phyloP scores from a whole-genome alignment of 1,139 yeast genomes.

The Williopsis jadinii region DNA sequence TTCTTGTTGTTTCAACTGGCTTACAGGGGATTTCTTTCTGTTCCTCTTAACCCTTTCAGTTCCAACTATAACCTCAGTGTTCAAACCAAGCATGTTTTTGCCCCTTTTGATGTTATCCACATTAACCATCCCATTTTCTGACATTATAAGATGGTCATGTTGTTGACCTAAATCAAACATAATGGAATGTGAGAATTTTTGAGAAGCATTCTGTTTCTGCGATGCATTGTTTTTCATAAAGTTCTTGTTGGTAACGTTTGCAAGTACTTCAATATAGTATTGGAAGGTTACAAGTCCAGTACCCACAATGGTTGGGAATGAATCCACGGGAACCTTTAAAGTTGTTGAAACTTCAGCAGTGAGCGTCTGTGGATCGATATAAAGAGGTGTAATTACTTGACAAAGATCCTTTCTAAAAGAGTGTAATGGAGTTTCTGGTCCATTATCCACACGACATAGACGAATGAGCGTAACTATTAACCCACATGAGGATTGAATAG shows the following conservation, averaged over 20 bases:
- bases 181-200: slow-evolving; percentile 31
- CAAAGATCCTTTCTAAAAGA: slow-evolving; percentile 80
- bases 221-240: slow-evolving; percentile 18
- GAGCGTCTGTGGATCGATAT: slow-evolving; percentile 61
- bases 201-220: slow-evolving; percentile 12
- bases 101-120: slow-evolving; percentile 71
- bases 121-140: slow-evolving; percentile 45
- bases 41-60: slow-evolving; percentile 31
- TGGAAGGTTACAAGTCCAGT: slow-evolving; percentile 74
- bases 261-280: slow-evolving; percentile 75
- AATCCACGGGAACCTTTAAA: slow-evolving; percentile 73
- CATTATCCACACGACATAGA: slow-evolving; percentile 69
- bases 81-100: slow-evolving; percentile 70
- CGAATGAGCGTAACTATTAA: slow-evolving; percentile 74
- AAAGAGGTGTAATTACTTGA: slow-evolving; percentile 73
- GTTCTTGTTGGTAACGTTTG: slow-evolving; percentile 53
- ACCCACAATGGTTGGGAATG: slow-evolving; percentile 77
- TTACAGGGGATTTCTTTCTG: neutral
- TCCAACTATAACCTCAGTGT: slow-evolving; percentile 75
- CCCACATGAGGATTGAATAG: slow-evolving; percentile 67
- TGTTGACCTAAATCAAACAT: slow-evolving; percentile 31
- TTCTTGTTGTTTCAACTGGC: neutral
- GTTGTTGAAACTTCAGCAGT: slow-evolving; percentile 54
- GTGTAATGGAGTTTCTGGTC: slow-evolving; percentile 58
- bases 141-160: slow-evolving; percentile 18